A percentile compares a stretch with the other conserved stretches of the same genome.
These are phyloP conservation scores for Apophysomyces sp. DNA, from an alignment of 371 early-diverging fungal genomes.

Conservation along the genomic window DNA sequence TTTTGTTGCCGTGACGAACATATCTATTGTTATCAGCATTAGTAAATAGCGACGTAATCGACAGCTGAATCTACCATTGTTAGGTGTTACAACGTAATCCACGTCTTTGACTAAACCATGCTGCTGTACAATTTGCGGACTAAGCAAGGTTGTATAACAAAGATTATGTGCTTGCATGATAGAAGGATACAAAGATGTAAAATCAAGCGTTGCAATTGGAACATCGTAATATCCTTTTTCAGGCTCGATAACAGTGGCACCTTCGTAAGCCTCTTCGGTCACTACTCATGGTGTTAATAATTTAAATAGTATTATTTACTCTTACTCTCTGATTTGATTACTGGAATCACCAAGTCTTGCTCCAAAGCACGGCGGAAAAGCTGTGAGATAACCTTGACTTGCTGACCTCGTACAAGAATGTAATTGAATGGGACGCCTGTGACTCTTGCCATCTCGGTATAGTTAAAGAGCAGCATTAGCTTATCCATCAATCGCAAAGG, in stretches of 20 bases:
- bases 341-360: slow-evolving; percentile 92
- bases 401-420: slow-evolving; percentile 94
- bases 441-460: slow-evolving; percentile 99
- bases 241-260: slow-evolving; percentile 99
- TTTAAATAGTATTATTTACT: not conserved
- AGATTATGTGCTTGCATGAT: slow-evolving; percentile 99
- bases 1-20: slow-evolving; percentile 74
- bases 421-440: slow-evolving; percentile 98
- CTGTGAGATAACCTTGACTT: slow-evolving; percentile 98
- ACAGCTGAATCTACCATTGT: slow-evolving; percentile 55
- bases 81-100: slow-evolving; percentile 90
- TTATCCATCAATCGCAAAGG: slow-evolving; percentile 97
- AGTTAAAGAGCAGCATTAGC: slow-evolving; percentile 97
- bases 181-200: slow-evolving; percentile 99
- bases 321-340: slow-evolving; percentile 73
- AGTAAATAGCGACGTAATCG: too few species aligned
- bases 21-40: slow-evolving; percentile 49
- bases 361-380: slow-evolving; percentile 90
- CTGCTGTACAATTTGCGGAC: slow-evolving; percentile 55
- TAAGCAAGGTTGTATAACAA: slow-evolving; percentile 97
- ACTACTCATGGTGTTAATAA: slow-evolving; percentile 31
- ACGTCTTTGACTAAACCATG: slow-evolving; percentile 69
- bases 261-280: slow-evolving; percentile 93
- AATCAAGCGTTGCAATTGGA: slow-evolving; percentile 99
- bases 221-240: slow-evolving; percentile 94